Evolutionary conservation across 75 land plant species (phyloP), one percentile per base, ranked within the genome.

Genomic region (Selaginella moellendorffii): DNA sequence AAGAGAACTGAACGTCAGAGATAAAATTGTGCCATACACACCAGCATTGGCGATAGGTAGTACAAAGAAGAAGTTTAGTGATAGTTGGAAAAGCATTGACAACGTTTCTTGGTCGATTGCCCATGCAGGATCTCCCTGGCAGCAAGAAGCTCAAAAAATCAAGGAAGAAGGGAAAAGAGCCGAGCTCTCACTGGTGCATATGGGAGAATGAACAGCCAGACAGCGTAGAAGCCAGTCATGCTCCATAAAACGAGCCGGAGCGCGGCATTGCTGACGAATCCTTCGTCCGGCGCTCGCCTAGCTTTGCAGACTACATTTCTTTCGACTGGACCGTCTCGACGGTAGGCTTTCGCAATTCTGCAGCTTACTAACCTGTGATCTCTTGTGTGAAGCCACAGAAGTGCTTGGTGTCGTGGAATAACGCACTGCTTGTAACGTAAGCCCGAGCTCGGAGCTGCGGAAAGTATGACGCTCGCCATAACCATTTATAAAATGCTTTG

Each of bases 91-190:
- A 5, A 93, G 74, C 56, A 76, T 75, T 66, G 75, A 59, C 20
- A 93, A 67, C 8, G 98, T 93, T 0, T 71, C 71, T 10, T 80
- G 65, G 29, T 77, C 79, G 69, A 93, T 88, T 2, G 98, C 98
- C 98, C 98, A 93, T 10, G 85, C 98, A 51, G 98, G 98, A 74
- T 88, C 98, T 23, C 98, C 98, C 95, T 91, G 80, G n/a, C n/a
- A n/a, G 14, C 5, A 36, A 36, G 46, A 36, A 36, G 5, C 5
- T 36, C 14, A 5, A 36, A 5, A 36, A 36, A 36, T 36, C n/a
- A n/a, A 36, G 5, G 46, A 36, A 36, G 5, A 36, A 36, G 46
- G 5, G 14, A 5, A 36, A 36, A 36, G 14, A 36, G 46, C 46
- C 5, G 14, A 36, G 46, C n/a, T n/a, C 14, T 36, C 14, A 36